Percentiles rank a stretch among this genome's conserved stretches.
Evolutionary conservation across 805 yeast species (phyloP).

Genomic region (Candida krabiensis): DNA sequence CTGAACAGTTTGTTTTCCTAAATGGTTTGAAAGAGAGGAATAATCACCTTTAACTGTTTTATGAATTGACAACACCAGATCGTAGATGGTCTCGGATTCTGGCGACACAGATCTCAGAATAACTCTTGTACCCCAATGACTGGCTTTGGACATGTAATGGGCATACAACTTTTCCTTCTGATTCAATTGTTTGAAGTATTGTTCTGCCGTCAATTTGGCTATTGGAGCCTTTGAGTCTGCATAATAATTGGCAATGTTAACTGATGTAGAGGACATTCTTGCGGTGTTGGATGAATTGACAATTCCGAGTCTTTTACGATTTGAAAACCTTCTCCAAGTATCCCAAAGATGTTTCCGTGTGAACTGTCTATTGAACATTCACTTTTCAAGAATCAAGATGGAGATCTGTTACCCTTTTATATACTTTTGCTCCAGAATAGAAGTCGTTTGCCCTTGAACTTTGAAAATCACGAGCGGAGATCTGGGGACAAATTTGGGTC

Average conservation of each 20-base stretch:
- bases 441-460: too few species aligned
- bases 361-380: too few species aligned
- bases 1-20: slow-evolving; percentile 38
- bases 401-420: too few species aligned
- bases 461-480: too few species aligned
- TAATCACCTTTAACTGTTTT: slow-evolving; percentile 48
- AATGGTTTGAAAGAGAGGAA: slow-evolving; percentile 32
- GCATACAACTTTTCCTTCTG: slow-evolving; percentile 68
- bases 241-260: slow-evolving; percentile 31
- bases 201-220: slow-evolving; percentile 64
- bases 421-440: too few species aligned
- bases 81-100: slow-evolving; percentile 75
- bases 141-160: slow-evolving; percentile 79
- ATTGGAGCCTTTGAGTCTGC: slow-evolving; percentile 72
- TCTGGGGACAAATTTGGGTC: too few species aligned
- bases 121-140: slow-evolving; percentile 80
- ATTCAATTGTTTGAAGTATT: slow-evolving; percentile 66
- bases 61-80: slow-evolving; percentile 65
- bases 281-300: too few species aligned
- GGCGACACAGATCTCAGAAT: slow-evolving; percentile 80
- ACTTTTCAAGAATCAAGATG: too few species aligned
- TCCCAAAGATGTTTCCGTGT: too few species aligned
- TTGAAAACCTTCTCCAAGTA: too few species aligned
- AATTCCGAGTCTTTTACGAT: too few species aligned
- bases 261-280: slow-evolving; percentile 6